phyloP scores from a whole-genome alignment of 495 filamentous ascomycete genomes.

The Aspergillus leporis region DNA sequence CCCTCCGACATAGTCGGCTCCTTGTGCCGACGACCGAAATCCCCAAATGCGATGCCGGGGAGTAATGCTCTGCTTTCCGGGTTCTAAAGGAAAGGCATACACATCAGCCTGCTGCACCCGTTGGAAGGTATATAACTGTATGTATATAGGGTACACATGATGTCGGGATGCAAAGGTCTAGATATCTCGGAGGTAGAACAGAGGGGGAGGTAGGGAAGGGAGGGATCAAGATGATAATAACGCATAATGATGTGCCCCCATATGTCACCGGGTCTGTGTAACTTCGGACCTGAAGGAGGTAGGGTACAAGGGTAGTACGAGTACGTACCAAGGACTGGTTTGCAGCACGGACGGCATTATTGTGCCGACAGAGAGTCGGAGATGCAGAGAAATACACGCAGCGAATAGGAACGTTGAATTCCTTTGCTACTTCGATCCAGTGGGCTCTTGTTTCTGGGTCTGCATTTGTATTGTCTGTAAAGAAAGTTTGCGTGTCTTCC shows the following conservation, averaged over 20 bases:
- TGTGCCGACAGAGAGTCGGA: conserved; percentile 78
- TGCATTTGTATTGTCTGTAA: conserved; percentile 88
- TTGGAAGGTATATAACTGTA: neutral
- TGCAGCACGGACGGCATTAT: conserved; percentile 79
- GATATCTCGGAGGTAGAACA: conserved; percentile 7
- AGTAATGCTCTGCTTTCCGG: conserved; percentile 76
- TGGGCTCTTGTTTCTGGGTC: conserved; percentile 69
- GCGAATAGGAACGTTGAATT: conserved; percentile 72
- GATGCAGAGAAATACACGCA: conserved; percentile 82
- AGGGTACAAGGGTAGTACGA: neutral
- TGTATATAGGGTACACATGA: neutral
- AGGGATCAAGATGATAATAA: conserved; percentile 3
- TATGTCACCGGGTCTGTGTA: neutral
- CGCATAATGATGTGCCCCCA: neutral
- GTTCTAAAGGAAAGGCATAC: conserved; percentile 51
- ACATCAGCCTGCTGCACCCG: neutral
- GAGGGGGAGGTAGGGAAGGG: neutral
- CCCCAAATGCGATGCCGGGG: conserved; percentile 76
- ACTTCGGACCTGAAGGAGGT: neutral
- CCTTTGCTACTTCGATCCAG: conserved; percentile 74
- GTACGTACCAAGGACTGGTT: conserved; percentile 47
- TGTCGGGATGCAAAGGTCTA: neutral
- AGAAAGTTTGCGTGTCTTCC: neutral
- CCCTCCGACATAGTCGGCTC: conserved; percentile 75
- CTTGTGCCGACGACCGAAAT: conserved; percentile 68